Conservation (phyloP, 306 rosid genomes). For the Pyrus communis region DNA sequence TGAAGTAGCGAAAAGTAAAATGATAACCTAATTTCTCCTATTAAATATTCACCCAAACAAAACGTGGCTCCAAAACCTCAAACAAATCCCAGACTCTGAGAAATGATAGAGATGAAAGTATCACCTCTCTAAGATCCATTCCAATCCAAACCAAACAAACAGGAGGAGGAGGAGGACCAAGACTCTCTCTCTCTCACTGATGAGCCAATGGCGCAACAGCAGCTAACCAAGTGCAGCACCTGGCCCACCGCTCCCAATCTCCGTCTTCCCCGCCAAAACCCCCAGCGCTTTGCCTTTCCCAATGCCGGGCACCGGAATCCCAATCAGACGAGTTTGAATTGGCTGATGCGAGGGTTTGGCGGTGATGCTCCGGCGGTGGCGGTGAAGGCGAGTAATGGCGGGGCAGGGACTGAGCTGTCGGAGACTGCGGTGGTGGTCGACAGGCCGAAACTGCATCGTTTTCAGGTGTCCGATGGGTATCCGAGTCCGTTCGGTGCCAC, state of each 20-base stretch:
- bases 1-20: rapidly evolving
- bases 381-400: slow-evolving; percentile 11
- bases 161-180: neutral
- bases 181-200: neutral
- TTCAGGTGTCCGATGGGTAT: slow-evolving; percentile 44
- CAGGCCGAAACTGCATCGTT: slow-evolving; percentile 26
- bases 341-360: neutral
- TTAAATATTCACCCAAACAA: too few species aligned
- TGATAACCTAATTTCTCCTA: too few species aligned
- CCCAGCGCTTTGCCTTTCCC: neutral
- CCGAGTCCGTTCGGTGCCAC: slow-evolving; percentile 71
- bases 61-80: too few species aligned
- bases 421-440: slow-evolving; percentile 20
- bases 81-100: too few species aligned
- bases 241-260: neutral
- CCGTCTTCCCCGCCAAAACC: neutral
- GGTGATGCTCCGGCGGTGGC: neutral
- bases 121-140: too few species aligned
- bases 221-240: neutral
- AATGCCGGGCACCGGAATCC: neutral
- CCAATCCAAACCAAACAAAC: neutral
- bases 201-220: neutral
- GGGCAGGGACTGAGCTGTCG: slow-evolving; percentile 8
- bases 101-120: too few species aligned
- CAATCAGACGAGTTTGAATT: neutral